phyloP scores from a whole-genome alignment of 139 green algal genomes.

The Closterium sp. region DNA sequence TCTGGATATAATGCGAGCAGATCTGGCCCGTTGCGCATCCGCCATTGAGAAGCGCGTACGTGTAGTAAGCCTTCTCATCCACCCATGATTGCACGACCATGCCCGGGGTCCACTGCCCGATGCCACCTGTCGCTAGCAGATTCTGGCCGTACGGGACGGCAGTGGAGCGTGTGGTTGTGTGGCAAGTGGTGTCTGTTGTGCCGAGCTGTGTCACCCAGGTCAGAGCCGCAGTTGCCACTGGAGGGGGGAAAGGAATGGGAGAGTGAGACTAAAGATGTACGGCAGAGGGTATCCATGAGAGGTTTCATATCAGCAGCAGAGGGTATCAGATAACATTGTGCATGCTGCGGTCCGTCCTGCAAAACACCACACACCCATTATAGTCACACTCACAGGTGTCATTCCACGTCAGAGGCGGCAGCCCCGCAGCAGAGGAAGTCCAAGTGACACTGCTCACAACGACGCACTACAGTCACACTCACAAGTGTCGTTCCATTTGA shows the following conservation, averaged over 20 bases:
- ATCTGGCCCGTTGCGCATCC: not conserved
- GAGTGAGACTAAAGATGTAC: not conserved
- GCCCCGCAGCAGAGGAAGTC: too few species aligned
- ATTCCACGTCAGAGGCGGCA: too few species aligned
- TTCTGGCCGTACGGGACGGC: not conserved
- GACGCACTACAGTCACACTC: not conserved
- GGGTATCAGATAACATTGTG: too few species aligned
- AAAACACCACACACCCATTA: too few species aligned
- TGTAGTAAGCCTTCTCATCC: not conserved
- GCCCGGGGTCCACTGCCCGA: not conserved
- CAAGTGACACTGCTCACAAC: too few species aligned
- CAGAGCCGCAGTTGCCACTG: not conserved
- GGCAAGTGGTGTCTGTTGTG: not conserved
- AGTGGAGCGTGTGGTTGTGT: not conserved
- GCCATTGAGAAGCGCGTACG: not conserved
- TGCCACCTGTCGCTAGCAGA: not conserved
- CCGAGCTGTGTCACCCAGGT: not conserved
- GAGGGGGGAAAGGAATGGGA: not conserved
- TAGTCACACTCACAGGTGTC: too few species aligned
- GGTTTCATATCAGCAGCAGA: too few species aligned
- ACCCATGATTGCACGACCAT: not conserved
- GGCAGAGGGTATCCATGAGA: too few species aligned
- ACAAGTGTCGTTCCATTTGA: not conserved
- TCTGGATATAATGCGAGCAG: not conserved
- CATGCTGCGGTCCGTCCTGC: too few species aligned